These are phyloP conservation scores for Vigna hirtella DNA, from an alignment of 306 rosid genomes.

Conservation along the genomic window DNA sequence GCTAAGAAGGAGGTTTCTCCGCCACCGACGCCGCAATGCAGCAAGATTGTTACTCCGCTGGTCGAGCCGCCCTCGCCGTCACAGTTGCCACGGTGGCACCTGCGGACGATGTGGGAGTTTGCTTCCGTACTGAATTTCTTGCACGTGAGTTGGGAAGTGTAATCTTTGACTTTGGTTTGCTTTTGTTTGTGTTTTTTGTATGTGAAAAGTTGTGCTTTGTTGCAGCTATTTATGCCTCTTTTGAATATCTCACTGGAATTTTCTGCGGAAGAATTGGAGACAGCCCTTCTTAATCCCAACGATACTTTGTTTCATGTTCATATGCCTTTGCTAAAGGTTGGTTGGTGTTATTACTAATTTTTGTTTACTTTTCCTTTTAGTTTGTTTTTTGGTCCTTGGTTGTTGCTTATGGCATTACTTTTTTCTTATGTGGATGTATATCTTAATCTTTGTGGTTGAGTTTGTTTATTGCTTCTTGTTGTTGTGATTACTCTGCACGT, in stretches of 20 bases:
- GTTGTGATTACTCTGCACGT: conserved; percentile 16
- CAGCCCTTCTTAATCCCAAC: conserved; percentile 89
- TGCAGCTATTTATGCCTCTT: conserved; percentile 86
- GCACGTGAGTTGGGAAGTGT: conserved; percentile 74
- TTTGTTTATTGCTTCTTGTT: conserved; percentile 8
- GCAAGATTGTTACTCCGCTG: conserved; percentile 83
- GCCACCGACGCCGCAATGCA: conserved; percentile 65
- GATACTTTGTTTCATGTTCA: conserved; percentile 93
- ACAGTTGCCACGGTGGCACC: conserved; percentile 83
- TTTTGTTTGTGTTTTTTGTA: conserved; percentile 6
- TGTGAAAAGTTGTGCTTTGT: conserved; percentile 45
- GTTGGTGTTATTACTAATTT: conserved; percentile 41
- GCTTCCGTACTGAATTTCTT: conserved; percentile 93
- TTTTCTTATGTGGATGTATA: conserved; percentile 32
- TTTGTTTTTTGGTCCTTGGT: conserved; percentile 25
- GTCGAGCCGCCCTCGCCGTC: conserved; percentile 79
- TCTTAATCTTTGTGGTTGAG: conserved; percentile 1
- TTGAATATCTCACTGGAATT: conserved; percentile 83
- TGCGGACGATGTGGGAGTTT: conserved; percentile 98
- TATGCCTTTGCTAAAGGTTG: conserved; percentile 95
- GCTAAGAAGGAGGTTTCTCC: conserved; percentile 52
- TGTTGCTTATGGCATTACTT: not conserved
- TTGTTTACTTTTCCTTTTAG: not conserved
- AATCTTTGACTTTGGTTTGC: conserved; percentile 44
- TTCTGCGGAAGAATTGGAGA: conserved; percentile 95